Evolutionary conservation across 768 basidiomycete species (phyloP), one percentile per base, ranked within the genome.

Genomic region (Crassisporium funariophilum): DNA sequence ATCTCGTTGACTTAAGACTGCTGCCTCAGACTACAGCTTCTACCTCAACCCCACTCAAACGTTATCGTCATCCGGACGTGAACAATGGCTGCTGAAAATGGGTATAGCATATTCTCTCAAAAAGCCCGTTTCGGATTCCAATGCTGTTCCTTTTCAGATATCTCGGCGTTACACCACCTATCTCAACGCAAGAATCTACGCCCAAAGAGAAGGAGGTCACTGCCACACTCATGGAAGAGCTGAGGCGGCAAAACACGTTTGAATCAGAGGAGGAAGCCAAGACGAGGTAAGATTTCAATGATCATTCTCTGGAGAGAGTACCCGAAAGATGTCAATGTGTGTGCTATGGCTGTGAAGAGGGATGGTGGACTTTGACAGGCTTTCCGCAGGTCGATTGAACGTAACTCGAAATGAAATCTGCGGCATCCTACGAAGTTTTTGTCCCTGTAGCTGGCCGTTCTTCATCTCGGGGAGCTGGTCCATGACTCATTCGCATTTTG

Each of bases 251-350:
- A 60, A 86, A 88, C 47, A 86, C 86, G 2, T 95, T 97, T 66
- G 95, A 98, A 70, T 83, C 77, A 36, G 89, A 92, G 51, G 86
- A 91, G 44, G 94, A 98, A 67, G 77, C 90, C 20, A 81, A 87
- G 67, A 86, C 81, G 52, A 85, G 95, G 95, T 97, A 64, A 72
- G 88, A 53, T 37, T 46, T 47, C 41, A 25, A 36, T 50, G 17
- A 7, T 25, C 29, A 36, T n/a, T 34, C 29, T 50, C 35, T 42
- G 38, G 38, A 34, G 19, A 25, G 44, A 44, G 39, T 48, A 24
- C 24, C 39, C 47, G 24, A 39, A 33, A 41, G 23, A 20, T 42
- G 27, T 49, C 25, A 45, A 37, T 38, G n/a, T n/a, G n/a, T n/a
- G n/a, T n/a, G n/a, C n/a, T n/a, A n/a, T n/a, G n/a, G n/a, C n/a